Evolutionary conservation across 345 rosid genomes (phyloP).

Genomic region (Syzygium jambos): DNA sequence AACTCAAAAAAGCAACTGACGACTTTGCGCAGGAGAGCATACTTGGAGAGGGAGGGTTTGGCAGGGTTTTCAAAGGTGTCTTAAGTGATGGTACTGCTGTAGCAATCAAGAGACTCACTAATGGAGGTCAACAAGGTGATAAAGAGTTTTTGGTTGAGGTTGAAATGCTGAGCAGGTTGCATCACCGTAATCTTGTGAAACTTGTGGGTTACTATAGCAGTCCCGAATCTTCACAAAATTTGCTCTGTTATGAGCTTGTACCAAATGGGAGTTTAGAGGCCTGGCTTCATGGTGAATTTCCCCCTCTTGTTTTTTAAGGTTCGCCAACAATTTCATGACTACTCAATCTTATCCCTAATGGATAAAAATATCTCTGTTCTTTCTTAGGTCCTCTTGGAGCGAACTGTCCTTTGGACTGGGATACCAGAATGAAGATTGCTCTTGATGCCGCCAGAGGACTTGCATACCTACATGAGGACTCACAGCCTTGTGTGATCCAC

Average conservation of each 20-base stretch:
- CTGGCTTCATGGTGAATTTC: conserved; percentile 86
- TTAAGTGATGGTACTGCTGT: conserved; percentile 97
- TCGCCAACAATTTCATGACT: background rate
- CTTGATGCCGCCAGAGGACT: conserved; percentile 99
- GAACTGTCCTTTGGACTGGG: conserved; percentile 96
- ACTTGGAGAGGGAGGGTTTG: conserved; percentile 99
- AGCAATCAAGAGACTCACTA: conserved; percentile 88
- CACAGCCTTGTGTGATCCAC: conserved; percentile 96
- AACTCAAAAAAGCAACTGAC: conserved; percentile 91
- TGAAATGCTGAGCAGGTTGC: conserved; percentile 98
- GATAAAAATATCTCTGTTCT: background rate
- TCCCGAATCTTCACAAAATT: conserved; percentile 84
- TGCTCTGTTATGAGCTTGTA: conserved; percentile 94
- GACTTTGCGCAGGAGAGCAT: conserved; percentile 79
- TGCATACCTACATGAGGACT: conserved; percentile 95
- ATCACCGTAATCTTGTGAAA: conserved; percentile 98
- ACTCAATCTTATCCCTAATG: background rate
- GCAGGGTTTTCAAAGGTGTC: conserved; percentile 93
- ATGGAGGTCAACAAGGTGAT: conserved; percentile 95
- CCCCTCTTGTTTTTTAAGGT: background rate
- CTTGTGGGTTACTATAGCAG: conserved; percentile 93
- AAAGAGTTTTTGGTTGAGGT: conserved; percentile 96
- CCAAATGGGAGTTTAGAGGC: conserved; percentile 97
- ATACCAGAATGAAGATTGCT: conserved; percentile 95
- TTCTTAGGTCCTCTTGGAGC: conserved; percentile 80